Percentiles rank a stretch among this genome's conserved stretches.
Evolutionary conservation across 345 rosid genomes (phyloP).

Genomic region (Salix purpurea): DNA sequence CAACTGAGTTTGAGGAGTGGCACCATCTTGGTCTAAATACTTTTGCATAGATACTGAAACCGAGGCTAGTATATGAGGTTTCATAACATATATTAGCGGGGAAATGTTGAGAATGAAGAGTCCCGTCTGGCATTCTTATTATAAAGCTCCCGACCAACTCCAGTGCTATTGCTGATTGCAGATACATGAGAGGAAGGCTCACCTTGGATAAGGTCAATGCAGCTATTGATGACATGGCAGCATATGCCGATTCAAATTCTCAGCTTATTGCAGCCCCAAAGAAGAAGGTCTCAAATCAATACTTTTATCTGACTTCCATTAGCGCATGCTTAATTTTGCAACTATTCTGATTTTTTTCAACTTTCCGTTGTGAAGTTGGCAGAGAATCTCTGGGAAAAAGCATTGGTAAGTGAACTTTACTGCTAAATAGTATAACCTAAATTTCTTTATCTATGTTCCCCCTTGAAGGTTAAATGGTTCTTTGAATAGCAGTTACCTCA

Average conservation of each 20-base stretch:
- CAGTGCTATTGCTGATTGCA: slow-evolving; percentile 13
- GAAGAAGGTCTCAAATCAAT: slow-evolving; percentile 53
- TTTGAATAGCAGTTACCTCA: neutral
- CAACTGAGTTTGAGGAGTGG: too few species aligned
- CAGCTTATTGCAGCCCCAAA: slow-evolving; percentile 76
- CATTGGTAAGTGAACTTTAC: slow-evolving; percentile 54
- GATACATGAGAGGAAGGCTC: slow-evolving; percentile 97
- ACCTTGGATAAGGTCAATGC: slow-evolving; percentile 87
- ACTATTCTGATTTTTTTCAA: slow-evolving; percentile 10
- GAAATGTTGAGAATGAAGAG: too few species aligned
- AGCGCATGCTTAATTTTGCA: slow-evolving; percentile 10
- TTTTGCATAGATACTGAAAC: too few species aligned
- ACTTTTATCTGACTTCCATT: neutral
- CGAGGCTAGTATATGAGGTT: too few species aligned
- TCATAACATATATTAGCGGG: too few species aligned
- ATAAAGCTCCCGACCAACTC: neutral
- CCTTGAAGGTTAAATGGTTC: neutral
- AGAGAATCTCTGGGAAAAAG: slow-evolving; percentile 87
- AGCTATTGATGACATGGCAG: slow-evolving; percentile 80
- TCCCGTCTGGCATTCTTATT: too few species aligned
- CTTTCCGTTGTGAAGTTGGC: slow-evolving; percentile 46
- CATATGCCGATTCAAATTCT: slow-evolving; percentile 76
- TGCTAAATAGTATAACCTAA: neutral
- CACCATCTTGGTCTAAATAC: too few species aligned
- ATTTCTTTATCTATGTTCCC: neutral